phyloP scores from a whole-genome alignment of 2,329 filamentous ascomycete species.

The Penicillium sp. region DNA sequence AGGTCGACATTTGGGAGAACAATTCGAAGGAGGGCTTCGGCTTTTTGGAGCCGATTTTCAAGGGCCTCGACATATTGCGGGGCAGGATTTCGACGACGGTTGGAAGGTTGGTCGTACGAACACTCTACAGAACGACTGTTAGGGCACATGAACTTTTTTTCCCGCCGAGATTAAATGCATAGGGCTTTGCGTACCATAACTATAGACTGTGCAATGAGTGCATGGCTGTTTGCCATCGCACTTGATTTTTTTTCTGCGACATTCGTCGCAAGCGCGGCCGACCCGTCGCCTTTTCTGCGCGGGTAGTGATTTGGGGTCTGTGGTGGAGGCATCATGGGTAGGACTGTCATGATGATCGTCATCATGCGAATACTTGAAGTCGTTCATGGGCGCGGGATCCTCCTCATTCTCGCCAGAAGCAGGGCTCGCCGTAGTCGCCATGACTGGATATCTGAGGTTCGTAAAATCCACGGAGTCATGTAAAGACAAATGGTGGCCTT shows the following conservation, averaged over 20 bases:
- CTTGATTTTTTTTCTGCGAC: conserved; percentile 82
- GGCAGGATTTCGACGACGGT: conserved; percentile 82
- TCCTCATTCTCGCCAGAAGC: conserved; percentile 34
- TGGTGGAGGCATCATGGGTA: conserved; percentile 23
- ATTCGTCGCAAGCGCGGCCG: conserved; percentile 79
- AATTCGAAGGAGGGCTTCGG: conserved; percentile 74
- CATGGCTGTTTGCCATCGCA: conserved; percentile 85
- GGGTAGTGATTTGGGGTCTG: conserved; percentile 46
- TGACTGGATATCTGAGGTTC: conserved; percentile 18
- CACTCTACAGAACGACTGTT: conserved; percentile 63
- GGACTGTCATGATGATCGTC: conserved; percentile 19
- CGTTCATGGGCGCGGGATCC: conserved; percentile 23
- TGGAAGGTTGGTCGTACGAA: conserved; percentile 93
- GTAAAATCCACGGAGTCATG: conserved; percentile 22
- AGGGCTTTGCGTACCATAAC: conserved; percentile 70
- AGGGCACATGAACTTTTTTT: conserved; percentile 9
- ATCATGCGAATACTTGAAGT: conserved; percentile 17
- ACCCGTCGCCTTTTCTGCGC: conserved; percentile 76
- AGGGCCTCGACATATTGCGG: conserved; percentile 91
- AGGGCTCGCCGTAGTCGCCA: conserved; percentile 29
- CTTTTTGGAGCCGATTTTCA: conserved; percentile 77
- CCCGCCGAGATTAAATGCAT: not conserved
- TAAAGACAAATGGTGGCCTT: conserved; percentile 20
- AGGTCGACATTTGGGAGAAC: conserved; percentile 83
- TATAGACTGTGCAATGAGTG: conserved; percentile 97